Conservation (phyloP, 2,329 filamentous ascomycete species). For the Sarocladium kiliense region DNA sequence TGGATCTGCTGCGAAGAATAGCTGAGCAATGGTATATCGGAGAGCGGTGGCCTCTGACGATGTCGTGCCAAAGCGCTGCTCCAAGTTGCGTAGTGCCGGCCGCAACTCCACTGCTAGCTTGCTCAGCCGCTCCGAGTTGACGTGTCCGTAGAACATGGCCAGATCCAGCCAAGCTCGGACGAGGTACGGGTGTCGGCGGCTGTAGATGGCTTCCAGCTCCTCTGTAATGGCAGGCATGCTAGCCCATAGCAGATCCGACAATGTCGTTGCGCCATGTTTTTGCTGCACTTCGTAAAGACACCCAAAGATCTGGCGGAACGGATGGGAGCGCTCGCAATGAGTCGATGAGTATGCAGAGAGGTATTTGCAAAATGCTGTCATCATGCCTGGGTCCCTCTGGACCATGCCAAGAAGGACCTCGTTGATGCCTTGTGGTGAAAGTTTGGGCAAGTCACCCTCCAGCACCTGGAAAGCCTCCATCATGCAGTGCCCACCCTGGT, state of each 20-base stretch:
- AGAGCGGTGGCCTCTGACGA: slow-evolving; percentile 31
- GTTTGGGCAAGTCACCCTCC: slow-evolving; percentile 35
- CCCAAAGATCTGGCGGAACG: slow-evolving; percentile 36
- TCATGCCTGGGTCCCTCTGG: slow-evolving; percentile 36
- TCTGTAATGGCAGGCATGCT: slow-evolving; percentile 37
- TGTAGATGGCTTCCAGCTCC: slow-evolving; percentile 39
- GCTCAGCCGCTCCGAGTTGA: slow-evolving; percentile 29
- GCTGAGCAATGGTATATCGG: slow-evolving; percentile 35
- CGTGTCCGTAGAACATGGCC: slow-evolving; percentile 33
- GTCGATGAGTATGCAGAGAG: slow-evolving; percentile 37
- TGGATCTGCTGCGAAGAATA: slow-evolving; percentile 30
- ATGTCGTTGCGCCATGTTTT: slow-evolving; percentile 34
- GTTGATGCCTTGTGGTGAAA: slow-evolving; percentile 37
- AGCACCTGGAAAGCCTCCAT: slow-evolving; percentile 39
- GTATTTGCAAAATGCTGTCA: slow-evolving; percentile 41
- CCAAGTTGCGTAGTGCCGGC: slow-evolving; percentile 28
- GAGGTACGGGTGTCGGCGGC: slow-evolving; percentile 37
- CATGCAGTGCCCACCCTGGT: slow-evolving; percentile 32
- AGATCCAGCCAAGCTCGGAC: slow-evolving; percentile 37
- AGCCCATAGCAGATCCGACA: slow-evolving; percentile 38
- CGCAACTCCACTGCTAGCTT: slow-evolving; percentile 33
- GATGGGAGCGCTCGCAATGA: slow-evolving; percentile 37
- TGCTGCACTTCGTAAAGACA: slow-evolving; percentile 40
- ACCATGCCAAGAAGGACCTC: slow-evolving; percentile 39
- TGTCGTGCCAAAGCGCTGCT: slow-evolving; percentile 25